These are phyloP conservation scores for Tolypocladium tundrense DNA, from an alignment of 2,329 filamentous ascomycete genomes.

Conservation along the genomic window DNA sequence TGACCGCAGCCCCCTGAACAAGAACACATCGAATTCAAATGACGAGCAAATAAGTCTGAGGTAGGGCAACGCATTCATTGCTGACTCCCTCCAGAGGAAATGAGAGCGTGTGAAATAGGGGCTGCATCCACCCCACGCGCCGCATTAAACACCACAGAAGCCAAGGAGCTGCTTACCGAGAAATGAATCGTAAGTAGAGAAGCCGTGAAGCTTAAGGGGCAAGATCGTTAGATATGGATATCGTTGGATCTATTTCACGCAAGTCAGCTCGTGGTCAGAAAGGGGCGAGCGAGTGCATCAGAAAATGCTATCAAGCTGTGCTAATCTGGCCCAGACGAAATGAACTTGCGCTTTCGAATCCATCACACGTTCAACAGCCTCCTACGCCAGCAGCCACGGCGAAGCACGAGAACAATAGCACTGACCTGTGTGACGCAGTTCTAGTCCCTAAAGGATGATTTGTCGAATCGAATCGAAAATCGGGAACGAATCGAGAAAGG, in stretches of 20 bases:
- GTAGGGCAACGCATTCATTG: neutral
- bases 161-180: neutral
- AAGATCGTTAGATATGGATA: slow-evolving; percentile 11
- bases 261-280: neutral
- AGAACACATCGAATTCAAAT: neutral
- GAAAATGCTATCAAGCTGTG: too few species aligned
- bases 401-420: neutral
- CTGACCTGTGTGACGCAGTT: neutral
- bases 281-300: too few species aligned
- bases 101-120: neutral
- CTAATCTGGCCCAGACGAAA: too few species aligned
- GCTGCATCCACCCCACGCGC: neutral
- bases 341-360: too few species aligned
- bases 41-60: neutral
- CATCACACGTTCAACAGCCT: too few species aligned
- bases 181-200: neutral
- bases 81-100: neutral
- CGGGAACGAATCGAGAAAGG: slow-evolving; percentile 23
- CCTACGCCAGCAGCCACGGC: too few species aligned
- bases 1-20: neutral
- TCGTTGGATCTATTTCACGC: slow-evolving; percentile 11
- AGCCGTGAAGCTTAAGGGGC: neutral
- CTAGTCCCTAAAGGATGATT: slow-evolving; percentile 16
- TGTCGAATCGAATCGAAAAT: slow-evolving; percentile 17
- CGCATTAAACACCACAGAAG: too few species aligned